These are phyloP conservation scores for Aspergillus piperis DNA, from an alignment of 2,329 filamentous ascomycete genomes.

Conservation along the genomic window DNA sequence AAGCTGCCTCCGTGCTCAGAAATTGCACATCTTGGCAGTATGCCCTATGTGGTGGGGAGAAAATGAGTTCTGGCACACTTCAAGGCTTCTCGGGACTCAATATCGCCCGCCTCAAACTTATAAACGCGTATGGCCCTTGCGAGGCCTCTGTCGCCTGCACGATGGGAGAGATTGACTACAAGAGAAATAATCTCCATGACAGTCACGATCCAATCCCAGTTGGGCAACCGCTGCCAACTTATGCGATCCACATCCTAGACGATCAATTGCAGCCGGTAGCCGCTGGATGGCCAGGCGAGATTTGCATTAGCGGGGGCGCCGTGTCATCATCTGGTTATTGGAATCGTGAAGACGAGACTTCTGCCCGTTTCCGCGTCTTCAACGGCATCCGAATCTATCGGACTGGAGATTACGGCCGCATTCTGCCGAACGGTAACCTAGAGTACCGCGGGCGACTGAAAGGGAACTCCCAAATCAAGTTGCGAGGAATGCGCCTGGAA, in stretches of 20 bases:
- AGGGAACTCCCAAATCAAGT: slow-evolving; percentile 13
- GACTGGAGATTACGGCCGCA: slow-evolving; percentile 14
- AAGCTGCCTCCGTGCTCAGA: neutral
- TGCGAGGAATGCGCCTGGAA: slow-evolving; percentile 13
- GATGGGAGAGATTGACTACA: neutral
- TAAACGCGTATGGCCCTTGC: slow-evolving; percentile 19
- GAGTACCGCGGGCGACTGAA: slow-evolving; percentile 11
- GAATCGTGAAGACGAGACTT: neutral
- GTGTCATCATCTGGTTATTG: slow-evolving; percentile 9
- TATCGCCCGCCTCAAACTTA: neutral
- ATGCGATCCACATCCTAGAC: slow-evolving; percentile 12
- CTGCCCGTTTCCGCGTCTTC: too few species aligned
- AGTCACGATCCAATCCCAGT: neutral
- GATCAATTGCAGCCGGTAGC: slow-evolving; percentile 7
- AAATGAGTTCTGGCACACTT: neutral
- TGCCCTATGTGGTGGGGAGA: slow-evolving; percentile 15
- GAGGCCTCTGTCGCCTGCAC: slow-evolving; percentile 9
- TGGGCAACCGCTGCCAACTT: slow-evolving; percentile 10
- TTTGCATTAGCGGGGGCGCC: slow-evolving; percentile 9
- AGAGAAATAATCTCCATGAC: too few species aligned
- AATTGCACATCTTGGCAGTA: slow-evolving; percentile 4
- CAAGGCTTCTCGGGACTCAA: slow-evolving; percentile 1
- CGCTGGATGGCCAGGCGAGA: slow-evolving; percentile 12
- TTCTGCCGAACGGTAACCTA: slow-evolving; percentile 11
- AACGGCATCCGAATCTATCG: neutral